Conservation (phyloP, 2,329 filamentous ascomycete genomes). For the Aspergillus glaucus region DNA sequence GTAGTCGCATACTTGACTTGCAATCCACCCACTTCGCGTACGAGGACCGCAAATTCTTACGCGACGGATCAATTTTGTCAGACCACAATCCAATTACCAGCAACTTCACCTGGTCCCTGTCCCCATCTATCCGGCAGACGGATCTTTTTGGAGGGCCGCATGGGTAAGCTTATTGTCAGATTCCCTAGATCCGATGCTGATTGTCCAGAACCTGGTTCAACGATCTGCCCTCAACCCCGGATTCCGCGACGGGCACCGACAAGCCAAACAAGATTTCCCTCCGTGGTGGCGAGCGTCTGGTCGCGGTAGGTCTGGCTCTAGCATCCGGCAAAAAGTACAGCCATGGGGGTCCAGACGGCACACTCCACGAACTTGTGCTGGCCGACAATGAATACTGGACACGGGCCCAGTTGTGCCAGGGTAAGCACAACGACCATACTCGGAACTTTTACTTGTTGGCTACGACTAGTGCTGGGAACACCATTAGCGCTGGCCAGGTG, state of each 20-base stretch:
- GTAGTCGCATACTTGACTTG: slow-evolving; percentile 45
- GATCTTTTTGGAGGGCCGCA: slow-evolving; percentile 23
- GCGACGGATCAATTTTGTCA: slow-evolving; percentile 53
- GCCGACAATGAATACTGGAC: slow-evolving; percentile 45
- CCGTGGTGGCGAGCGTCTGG: slow-evolving; percentile 45
- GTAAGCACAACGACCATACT: slow-evolving; percentile 40
- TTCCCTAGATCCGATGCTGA: neutral
- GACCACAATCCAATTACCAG: slow-evolving; percentile 57
- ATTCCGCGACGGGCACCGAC: slow-evolving; percentile 25
- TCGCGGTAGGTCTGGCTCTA: slow-evolving; percentile 46
- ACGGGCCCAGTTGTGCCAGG: slow-evolving; percentile 47
- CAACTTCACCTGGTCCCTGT: slow-evolving; percentile 34
- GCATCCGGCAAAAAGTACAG: slow-evolving; percentile 43
- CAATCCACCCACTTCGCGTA: slow-evolving; percentile 44
- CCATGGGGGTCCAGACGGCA: slow-evolving; percentile 52
- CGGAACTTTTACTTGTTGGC: slow-evolving; percentile 52
- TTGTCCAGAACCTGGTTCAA: slow-evolving; percentile 45
- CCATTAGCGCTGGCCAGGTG: slow-evolving; percentile 39
- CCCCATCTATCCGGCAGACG: slow-evolving; percentile 44
- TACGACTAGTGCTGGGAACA: slow-evolving; percentile 47
- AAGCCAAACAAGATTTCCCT: slow-evolving; percentile 27
- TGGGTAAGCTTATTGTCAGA: slow-evolving; percentile 8
- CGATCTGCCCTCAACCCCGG: slow-evolving; percentile 42
- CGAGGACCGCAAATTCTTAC: slow-evolving; percentile 51
- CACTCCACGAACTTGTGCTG: slow-evolving; percentile 39